These are phyloP conservation scores for Chalciporus sp. DNA, from an alignment of 1,284 basidiomycete species.

Conservation along the genomic window DNA sequence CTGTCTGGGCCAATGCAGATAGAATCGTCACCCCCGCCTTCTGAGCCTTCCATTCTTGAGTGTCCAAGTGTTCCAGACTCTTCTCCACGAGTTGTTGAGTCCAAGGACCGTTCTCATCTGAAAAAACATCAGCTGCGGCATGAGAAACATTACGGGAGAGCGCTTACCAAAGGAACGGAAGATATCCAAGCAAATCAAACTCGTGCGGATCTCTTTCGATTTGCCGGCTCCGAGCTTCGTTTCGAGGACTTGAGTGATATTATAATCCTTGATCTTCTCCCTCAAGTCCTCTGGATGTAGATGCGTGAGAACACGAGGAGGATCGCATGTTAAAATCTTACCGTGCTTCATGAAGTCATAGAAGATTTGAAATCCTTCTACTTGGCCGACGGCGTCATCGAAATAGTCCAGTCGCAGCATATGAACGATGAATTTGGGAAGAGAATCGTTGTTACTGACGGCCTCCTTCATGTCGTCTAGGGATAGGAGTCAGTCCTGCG, in stretches of 20 bases:
- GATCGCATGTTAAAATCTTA: neutral
- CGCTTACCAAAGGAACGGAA: conserved; percentile 19
- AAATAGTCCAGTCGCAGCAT: conserved; percentile 31
- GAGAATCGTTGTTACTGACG: conserved; percentile 3
- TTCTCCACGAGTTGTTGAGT: conserved; percentile 14
- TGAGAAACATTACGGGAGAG: neutral
- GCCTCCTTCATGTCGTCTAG: conserved; percentile 21
- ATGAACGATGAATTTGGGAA: conserved; percentile 21
- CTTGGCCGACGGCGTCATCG: conserved; percentile 27
- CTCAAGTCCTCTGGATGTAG: conserved; percentile 18
- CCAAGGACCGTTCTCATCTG: conserved; percentile 12
- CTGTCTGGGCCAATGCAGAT: conserved; percentile 25
- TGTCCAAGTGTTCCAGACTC: conserved; percentile 12
- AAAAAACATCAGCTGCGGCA: neutral
- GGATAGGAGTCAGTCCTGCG: neutral
- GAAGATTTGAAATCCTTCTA: conserved; percentile 33
- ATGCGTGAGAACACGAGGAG: conserved; percentile 1
- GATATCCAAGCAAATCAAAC: conserved; percentile 29
- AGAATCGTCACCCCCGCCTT: conserved; percentile 29
- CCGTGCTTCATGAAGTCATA: conserved; percentile 24
- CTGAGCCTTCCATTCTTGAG: conserved; percentile 20
- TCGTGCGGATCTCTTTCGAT: conserved; percentile 21
- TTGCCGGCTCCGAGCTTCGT: conserved; percentile 17
- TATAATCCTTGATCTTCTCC: conserved; percentile 8
- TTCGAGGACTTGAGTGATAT: conserved; percentile 20